phyloP scores from a whole-genome alignment of 139 green algal genomes.

The Closterium sp. region DNA sequence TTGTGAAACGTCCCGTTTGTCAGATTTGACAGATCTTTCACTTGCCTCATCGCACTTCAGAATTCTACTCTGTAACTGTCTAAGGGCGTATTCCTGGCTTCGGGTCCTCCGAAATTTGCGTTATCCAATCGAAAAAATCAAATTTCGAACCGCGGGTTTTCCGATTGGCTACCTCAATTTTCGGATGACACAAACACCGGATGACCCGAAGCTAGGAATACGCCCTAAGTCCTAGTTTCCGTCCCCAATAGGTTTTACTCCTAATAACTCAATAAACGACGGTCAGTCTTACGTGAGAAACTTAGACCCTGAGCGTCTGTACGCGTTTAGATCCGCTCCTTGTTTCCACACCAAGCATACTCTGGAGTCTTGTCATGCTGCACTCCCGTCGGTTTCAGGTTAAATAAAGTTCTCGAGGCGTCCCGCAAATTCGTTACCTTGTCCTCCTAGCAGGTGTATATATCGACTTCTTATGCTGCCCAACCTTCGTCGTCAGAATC shows the following conservation, averaged over 20 bases:
- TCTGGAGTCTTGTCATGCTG: background rate
- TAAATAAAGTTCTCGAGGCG: background rate
- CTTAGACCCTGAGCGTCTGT: background rate
- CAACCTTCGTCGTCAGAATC: too few species aligned
- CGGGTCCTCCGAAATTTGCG: background rate
- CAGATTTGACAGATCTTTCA: background rate
- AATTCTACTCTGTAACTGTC: too few species aligned
- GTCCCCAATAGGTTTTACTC: background rate
- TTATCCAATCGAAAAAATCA: too few species aligned
- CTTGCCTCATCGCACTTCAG: background rate
- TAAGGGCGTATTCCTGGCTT: too few species aligned
- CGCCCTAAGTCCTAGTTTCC: too few species aligned
- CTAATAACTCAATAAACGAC: too few species aligned
- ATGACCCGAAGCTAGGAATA: background rate
- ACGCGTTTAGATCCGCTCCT: background rate
- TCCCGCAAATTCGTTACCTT: background rate
- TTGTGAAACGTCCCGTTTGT: background rate
- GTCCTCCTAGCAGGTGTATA: too few species aligned
- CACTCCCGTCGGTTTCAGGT: background rate
- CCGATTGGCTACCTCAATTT: too few species aligned
- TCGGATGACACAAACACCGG: too few species aligned
- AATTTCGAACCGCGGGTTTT: too few species aligned
- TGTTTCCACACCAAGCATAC: background rate
- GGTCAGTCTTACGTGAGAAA: background rate
- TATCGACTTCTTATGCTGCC: too few species aligned